Base-by-base conservation (phyloP, 2,329 filamentous ascomycete species). In the Fonsecaea monophora region DNA sequence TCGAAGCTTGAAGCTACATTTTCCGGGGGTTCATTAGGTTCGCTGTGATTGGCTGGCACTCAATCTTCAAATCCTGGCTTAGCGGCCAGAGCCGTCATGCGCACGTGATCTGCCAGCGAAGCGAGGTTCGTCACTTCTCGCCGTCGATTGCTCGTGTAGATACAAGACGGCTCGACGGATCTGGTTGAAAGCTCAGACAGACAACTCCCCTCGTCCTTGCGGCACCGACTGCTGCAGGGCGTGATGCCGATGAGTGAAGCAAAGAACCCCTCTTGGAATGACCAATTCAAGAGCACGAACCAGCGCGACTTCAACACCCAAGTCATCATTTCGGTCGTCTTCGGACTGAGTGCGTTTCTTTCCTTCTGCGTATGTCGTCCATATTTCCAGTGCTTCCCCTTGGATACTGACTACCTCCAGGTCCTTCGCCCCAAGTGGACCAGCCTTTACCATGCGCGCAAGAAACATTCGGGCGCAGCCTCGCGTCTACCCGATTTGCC, bases 401-500 rank as follows among this genome's bases (percentile, higher is more conserved):
- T 53, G n/a, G 42, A 42, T 65, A 25, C 57, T 67, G 35, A 69
- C 55, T 15, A 18, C 13, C 35, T 54, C 8, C 75, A 95, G 92
- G 82, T 93, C 56, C 83, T 99, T 32, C 90, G 95, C 57, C 93
- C 94, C 71, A 89, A 92, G 87, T 99, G 95, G 95, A 90, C 92
- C 57, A 86, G 89, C 25, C 85, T 99, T 0, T 99, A 98, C 77
- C 90, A 93, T 37, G 95, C 95, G 55, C 88, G 95, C 65, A 95
- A 94, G 80, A 89, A 89, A 74, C 89, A 91, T 70, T 87, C 87
- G 72, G 83, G 89, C 75, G 83, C 84, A n/a, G 86, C 86, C 15
- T 85, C 84, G 1, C 78, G 84, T 35, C 83, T 98, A 21, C 96
- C 95, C 6, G 85, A 90, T 38, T 86, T 99, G 9, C 92, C 94